Percentiles rank a stretch among this genome's conserved stretches.
Evolutionary conservation across 257 asterid species (phyloP).

Genomic region (Petunia secreta): DNA sequence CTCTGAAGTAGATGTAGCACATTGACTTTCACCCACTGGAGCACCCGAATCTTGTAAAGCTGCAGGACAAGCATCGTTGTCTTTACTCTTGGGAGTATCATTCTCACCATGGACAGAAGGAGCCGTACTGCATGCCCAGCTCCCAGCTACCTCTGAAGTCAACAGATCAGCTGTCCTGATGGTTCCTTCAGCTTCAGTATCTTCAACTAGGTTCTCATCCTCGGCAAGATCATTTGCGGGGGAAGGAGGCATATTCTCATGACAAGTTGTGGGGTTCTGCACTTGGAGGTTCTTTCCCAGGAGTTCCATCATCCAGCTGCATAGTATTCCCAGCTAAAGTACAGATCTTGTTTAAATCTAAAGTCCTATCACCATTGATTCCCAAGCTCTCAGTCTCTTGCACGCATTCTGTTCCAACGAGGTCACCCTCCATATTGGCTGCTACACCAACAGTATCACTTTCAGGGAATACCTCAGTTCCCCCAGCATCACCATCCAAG

Average conservation of each 20-base stretch:
- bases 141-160: constrained; percentile 89
- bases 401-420: constrained; percentile 62
- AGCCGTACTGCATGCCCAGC: constrained; percentile 93
- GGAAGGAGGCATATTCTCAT: constrained; percentile 21
- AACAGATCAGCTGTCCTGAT: constrained; percentile 73
- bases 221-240: constrained; percentile 26
- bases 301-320: constrained; percentile 53
- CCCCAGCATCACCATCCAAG: constrained; percentile 52
- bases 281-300: constrained; percentile 38
- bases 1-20: constrained; percentile 39
- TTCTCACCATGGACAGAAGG: constrained; percentile 87
- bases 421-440: constrained; percentile 43
- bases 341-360: constrained; percentile 52
- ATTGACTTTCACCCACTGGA: constrained; percentile 68
- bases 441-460: constrained; percentile 52
- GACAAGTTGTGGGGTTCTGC: constrained; percentile 16
- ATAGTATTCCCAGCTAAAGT: constrained; percentile 45
- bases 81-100: constrained; percentile 54
- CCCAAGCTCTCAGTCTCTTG: constrained; percentile 69
- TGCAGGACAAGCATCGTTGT: constrained; percentile 37
- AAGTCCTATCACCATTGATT: constrained; percentile 34
- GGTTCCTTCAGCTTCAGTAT: constrained; percentile 72
- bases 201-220: constrained; percentile 33
- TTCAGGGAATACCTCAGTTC: constrained; percentile 63
- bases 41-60: constrained; percentile 59